Evolutionary conservation across 805 yeast genomes (phyloP).

Genomic region (Brettanomyces anomalus): DNA sequence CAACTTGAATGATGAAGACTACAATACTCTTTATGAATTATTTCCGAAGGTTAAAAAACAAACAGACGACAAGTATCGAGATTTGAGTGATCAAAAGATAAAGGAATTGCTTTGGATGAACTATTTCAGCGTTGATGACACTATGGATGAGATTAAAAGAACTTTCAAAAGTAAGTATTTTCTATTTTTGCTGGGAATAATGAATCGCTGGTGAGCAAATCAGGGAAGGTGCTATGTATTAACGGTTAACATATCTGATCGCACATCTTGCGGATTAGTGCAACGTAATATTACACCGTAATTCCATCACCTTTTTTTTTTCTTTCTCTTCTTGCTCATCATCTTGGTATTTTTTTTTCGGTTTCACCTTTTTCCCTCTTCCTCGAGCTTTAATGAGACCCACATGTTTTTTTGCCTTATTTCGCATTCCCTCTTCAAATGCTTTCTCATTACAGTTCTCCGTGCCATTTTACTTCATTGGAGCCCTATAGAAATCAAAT

Average conservation of each 20-base stretch:
- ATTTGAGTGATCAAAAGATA: constrained; percentile 38
- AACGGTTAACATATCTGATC: too few relatives aligned
- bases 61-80: constrained; percentile 28
- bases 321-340: neutral
- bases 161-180: constrained; percentile 21
- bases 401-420: too few relatives aligned
- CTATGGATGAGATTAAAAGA: constrained; percentile 39
- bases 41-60: constrained; percentile 35
- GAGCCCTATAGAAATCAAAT: neutral
- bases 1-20: constrained; percentile 30
- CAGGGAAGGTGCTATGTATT: too few relatives aligned
- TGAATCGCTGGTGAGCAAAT: too few relatives aligned
- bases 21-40: constrained; percentile 30
- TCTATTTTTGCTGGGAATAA: too few relatives aligned
- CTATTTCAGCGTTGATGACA: constrained; percentile 44
- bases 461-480: neutral
- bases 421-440: too few relatives aligned
- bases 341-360: neutral
- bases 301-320: neutral
- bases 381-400: too few relatives aligned
- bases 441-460: too few relatives aligned
- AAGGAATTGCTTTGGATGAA: constrained; percentile 53
- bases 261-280: neutral
- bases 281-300: neutral
- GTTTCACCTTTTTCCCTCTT: neutral